Conservation (phyloP, 345 rosid species). For the Pseudoturritis turrita region DNA sequence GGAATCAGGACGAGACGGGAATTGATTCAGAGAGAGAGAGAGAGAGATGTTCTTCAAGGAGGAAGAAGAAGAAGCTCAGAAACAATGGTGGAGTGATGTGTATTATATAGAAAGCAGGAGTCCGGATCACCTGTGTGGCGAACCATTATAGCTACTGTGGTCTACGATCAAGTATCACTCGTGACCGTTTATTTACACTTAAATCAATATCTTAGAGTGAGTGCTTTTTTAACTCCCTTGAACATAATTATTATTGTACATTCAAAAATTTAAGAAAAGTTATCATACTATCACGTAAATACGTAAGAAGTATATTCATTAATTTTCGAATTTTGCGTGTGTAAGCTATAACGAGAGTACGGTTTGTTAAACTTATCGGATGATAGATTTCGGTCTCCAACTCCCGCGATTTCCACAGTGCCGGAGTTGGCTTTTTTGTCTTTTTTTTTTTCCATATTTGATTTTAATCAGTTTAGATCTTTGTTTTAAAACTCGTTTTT, state of each 20-base stretch:
- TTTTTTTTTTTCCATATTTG: too few relatives aligned
- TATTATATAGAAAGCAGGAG: constrained; percentile 9
- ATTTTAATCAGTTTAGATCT: too few relatives aligned
- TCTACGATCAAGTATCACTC: neutral
- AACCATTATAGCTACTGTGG: constrained; percentile 8
- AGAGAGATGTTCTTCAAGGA: too few relatives aligned
- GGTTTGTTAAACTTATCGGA: neutral
- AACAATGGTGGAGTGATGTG: neutral
- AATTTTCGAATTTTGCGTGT: neutral
- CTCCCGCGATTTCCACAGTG: too few relatives aligned
- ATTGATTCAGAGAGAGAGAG: neutral
- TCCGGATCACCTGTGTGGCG: constrained; percentile 24
- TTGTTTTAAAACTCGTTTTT: too few relatives aligned
- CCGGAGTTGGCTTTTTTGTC: too few relatives aligned
- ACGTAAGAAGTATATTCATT: neutral
- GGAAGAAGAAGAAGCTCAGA: neutral
- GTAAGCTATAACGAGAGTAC: neutral
- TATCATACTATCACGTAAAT: neutral
- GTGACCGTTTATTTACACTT: neutral
- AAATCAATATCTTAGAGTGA: neutral
- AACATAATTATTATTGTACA: neutral
- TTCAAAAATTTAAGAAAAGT: too few relatives aligned
- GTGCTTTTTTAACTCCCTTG: neutral
- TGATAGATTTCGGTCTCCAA: neutral
- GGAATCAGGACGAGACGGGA: neutral